A percentile compares a stretch with the other conserved stretches of the same genome.
These are phyloP conservation scores for Protomyces inouyei DNA, from an alignment of 1,139 yeast genomes.

Conservation along the genomic window DNA sequence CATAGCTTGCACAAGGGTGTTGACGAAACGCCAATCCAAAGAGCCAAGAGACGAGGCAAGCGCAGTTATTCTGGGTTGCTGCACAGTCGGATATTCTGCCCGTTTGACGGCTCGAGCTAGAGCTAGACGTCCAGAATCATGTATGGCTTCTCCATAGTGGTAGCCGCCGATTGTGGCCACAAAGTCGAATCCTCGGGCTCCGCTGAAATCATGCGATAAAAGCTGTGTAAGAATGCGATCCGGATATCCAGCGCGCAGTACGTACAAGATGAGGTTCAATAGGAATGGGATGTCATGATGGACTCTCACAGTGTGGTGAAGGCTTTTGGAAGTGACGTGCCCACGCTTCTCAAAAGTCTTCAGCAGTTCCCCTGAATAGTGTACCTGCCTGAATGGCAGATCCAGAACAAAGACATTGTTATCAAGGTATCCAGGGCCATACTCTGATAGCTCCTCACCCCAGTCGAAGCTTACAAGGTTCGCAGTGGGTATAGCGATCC, in stretches of 20 bases:
- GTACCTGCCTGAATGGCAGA: constrained; percentile 28
- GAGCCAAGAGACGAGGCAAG: constrained; percentile 28
- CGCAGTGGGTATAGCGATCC: constrained; percentile 35
- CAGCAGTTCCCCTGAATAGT: background rate
- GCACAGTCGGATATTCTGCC: background rate
- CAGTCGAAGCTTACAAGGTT: constrained; percentile 35
- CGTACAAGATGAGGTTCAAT: constrained; percentile 30
- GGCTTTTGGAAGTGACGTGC: background rate
- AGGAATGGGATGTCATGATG: constrained; percentile 26
- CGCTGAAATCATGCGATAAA: constrained; percentile 30
- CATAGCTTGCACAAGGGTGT: constrained; percentile 2
- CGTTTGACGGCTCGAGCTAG: constrained; percentile 11
- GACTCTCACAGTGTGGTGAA: background rate
- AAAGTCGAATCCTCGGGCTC: constrained; percentile 30
- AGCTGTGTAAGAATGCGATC: constrained; percentile 29
- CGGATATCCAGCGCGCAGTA: constrained; percentile 30
- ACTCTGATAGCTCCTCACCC: constrained; percentile 33
- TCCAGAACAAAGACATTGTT: constrained; percentile 34
- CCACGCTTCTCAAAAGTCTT: background rate
- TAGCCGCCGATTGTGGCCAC: constrained; percentile 34
- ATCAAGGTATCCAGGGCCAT: constrained; percentile 29
- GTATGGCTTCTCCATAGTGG: constrained; percentile 3
- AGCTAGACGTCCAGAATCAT: constrained; percentile 16
- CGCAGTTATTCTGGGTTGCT: background rate
- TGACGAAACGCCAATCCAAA: constrained; percentile 21